Conservation (phyloP, 345 rosid genomes). For the Salix caprea region DNA sequence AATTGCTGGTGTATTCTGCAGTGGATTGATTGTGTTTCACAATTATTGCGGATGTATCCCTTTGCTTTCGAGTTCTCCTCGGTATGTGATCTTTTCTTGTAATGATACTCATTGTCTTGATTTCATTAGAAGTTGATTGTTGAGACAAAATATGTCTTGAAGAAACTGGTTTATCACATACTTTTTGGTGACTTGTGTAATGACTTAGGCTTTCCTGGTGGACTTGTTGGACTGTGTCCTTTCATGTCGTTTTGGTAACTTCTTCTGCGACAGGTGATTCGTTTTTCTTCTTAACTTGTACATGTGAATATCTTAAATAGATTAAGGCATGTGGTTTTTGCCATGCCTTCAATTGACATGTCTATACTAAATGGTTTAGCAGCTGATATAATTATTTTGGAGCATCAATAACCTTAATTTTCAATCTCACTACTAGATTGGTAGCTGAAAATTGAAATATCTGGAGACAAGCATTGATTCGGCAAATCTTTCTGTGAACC, state of each 20-base stretch:
- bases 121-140: constrained; percentile 1
- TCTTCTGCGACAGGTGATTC: constrained; percentile 80
- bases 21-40: constrained; percentile 99
- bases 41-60: constrained; percentile 88
- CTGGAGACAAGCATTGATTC: neutral
- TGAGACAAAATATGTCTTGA: constrained; percentile 8
- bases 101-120: neutral
- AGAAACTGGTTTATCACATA: neutral
- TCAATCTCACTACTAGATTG: neutral
- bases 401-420: neutral
- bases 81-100: constrained; percentile 46
- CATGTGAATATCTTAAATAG: neutral
- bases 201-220: constrained; percentile 78
- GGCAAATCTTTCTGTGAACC: neutral
- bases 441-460: constrained; percentile 1
- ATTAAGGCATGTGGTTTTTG: neutral
- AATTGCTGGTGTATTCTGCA: constrained; percentile 36
- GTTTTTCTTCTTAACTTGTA: neutral
- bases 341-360: neutral
- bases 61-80: constrained; percentile 91
- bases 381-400: neutral
- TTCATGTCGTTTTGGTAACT: constrained; percentile 94
- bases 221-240: constrained; percentile 83
- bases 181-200: constrained; percentile 4
- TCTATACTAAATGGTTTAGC: neutral